These are phyloP conservation scores for Macrophomina tecta DNA, from an alignment of 2,329 filamentous ascomycete species.

Conservation along the genomic window DNA sequence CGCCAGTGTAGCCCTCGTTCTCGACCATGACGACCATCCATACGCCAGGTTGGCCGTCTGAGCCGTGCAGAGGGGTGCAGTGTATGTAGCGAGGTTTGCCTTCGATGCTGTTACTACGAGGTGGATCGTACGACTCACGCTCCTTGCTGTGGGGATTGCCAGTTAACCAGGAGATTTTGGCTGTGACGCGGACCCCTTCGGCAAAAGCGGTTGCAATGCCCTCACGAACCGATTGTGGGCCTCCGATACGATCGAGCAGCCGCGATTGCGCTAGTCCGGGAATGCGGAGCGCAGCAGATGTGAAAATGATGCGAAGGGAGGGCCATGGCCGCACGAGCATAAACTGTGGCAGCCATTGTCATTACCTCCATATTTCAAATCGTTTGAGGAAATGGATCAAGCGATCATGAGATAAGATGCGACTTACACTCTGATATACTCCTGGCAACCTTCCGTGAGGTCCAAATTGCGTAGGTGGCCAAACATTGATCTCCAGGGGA, in stretches of 20 bases:
- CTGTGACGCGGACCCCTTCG: conserved; percentile 72
- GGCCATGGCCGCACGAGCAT: conserved; percentile 54
- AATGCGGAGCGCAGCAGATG: conserved; percentile 53
- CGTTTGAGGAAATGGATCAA: conserved; percentile 30
- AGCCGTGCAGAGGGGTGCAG: conserved; percentile 72
- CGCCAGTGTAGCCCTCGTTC: conserved; percentile 53
- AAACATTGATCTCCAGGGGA: conserved; percentile 32
- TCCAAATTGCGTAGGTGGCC: conserved; percentile 43
- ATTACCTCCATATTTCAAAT: conserved; percentile 37
- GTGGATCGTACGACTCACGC: not conserved
- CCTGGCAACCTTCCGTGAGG: conserved; percentile 51
- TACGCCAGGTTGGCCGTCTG: conserved; percentile 70
- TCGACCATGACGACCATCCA: conserved; percentile 79
- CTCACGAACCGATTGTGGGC: conserved; percentile 56
- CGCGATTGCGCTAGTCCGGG: conserved; percentile 53
- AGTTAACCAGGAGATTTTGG: conserved; percentile 69
- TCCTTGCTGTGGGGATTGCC: conserved; percentile 6
- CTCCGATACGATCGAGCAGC: conserved; percentile 53
- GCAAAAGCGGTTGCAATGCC: conserved; percentile 64
- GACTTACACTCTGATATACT: conserved; percentile 62
- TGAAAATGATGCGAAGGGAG: conserved; percentile 54
- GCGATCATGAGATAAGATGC: not conserved
- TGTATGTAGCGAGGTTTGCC: conserved; percentile 75
- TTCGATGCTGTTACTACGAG: conserved; percentile 20
- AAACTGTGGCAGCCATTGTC: conserved; percentile 40